phyloP scores from a whole-genome alignment of 345 rosid genomes.

The Citrus unshiu region DNA sequence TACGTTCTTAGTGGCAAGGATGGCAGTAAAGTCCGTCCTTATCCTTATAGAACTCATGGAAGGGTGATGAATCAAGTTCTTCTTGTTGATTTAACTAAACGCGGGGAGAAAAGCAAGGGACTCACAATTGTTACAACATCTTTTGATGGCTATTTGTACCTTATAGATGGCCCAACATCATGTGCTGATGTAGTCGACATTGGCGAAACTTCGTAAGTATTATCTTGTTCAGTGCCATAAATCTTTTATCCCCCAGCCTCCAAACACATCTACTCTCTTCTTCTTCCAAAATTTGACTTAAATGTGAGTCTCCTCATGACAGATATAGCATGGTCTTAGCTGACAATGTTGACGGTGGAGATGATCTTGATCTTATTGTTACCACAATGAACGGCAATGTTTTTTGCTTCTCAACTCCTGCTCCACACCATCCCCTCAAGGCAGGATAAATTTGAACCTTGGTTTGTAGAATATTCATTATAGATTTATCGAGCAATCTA shows the following conservation, averaged over 20 bases:
- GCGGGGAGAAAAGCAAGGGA: constrained; percentile 75
- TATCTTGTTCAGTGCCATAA: constrained; percentile 7
- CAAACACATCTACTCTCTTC: background rate
- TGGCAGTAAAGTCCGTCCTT: constrained; percentile 81
- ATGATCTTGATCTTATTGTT: constrained; percentile 96
- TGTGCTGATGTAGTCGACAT: constrained; percentile 97
- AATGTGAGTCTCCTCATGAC: constrained; percentile 20
- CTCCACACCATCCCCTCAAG: constrained; percentile 97
- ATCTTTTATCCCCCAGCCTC: background rate
- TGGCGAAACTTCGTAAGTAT: constrained; percentile 96
- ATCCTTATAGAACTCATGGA: constrained; percentile 97
- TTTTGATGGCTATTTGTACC: constrained; percentile 94
- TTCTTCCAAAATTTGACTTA: constrained; percentile 7
- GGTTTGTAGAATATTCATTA: background rate
- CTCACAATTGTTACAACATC: constrained; percentile 91
- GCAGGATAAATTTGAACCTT: constrained; percentile 36
- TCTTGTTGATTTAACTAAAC: constrained; percentile 82
- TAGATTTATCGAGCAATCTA: constrained; percentile 5
- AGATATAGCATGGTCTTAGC: constrained; percentile 98
- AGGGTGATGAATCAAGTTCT: constrained; percentile 98
- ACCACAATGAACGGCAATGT: constrained; percentile 99
- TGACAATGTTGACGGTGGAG: constrained; percentile 99
- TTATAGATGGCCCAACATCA: constrained; percentile 96
- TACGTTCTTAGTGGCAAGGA: constrained; percentile 94
- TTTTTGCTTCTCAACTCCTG: constrained; percentile 96